Conservation (phyloP, 2,329 filamentous ascomycete species). For the Paecilomyces niveus region DNA sequence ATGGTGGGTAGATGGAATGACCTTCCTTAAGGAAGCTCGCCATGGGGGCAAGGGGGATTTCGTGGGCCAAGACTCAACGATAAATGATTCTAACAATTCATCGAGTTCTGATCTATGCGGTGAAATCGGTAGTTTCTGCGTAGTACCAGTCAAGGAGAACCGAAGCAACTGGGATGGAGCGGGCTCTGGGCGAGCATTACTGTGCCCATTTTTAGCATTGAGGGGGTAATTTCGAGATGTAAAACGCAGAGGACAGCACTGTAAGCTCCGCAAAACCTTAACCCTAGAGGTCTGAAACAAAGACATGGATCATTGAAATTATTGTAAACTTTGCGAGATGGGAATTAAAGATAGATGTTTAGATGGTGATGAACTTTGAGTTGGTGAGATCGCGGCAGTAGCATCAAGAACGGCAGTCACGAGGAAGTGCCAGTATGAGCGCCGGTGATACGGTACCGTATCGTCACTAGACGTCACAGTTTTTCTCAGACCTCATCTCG, state of each 20-base stretch:
- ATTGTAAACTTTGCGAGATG: background rate
- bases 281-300: background rate
- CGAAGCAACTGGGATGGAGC: conserved; percentile 24
- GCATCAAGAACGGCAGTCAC: background rate
- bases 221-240: background rate
- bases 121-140: conserved; percentile 3
- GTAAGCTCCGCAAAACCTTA: background rate
- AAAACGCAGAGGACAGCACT: background rate
- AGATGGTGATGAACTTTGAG: background rate
- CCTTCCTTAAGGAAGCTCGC: conserved; percentile 10
- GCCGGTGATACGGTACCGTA: background rate
- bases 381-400: background rate
- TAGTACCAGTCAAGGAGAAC: conserved; percentile 22
- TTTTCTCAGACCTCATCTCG: background rate
- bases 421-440: background rate
- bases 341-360: background rate
- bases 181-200: conserved; percentile 8
- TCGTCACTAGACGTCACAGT: background rate
- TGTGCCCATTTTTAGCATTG: conserved; percentile 1
- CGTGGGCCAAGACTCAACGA: conserved; percentile 16
- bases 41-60: conserved; percentile 15
- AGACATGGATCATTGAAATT: background rate
- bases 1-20: background rate
- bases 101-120: conserved; percentile 6
- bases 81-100: conserved; percentile 10